Conservation (phyloP, 352 stramenopile species). For the Blastocystis sp. region DNA sequence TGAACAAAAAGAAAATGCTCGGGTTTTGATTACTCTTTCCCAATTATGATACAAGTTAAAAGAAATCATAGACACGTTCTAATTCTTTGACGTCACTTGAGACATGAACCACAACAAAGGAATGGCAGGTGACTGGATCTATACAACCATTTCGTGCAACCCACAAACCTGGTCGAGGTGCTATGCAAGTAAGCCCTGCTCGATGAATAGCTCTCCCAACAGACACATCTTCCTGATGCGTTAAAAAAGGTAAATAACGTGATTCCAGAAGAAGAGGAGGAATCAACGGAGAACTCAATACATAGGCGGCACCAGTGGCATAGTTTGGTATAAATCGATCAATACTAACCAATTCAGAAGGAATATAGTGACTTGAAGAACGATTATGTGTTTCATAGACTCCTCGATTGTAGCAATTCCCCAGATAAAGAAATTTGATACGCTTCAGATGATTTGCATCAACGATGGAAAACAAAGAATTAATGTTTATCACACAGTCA, state of each 20-base stretch:
- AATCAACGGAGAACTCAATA: background rate
- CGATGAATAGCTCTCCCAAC: background rate
- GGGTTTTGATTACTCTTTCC: background rate
- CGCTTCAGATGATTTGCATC: background rate
- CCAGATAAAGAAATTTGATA: background rate
- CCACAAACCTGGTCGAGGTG: background rate
- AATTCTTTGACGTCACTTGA: background rate
- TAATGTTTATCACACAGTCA: background rate
- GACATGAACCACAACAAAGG: background rate
- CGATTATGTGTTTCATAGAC: background rate
- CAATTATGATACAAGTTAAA: background rate
- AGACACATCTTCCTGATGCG: background rate
- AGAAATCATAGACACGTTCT: background rate
- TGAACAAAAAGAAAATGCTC: background rate
- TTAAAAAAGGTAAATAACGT: background rate
- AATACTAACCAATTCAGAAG: background rate
- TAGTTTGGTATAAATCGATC: background rate
- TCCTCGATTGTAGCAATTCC: background rate
- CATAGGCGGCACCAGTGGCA: background rate
- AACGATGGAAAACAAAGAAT: background rate
- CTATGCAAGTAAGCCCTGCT: background rate
- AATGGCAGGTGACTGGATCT: background rate
- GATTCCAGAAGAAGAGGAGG: background rate
- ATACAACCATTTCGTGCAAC: background rate
- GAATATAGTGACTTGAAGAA: background rate